A percentile compares a stretch with the other conserved stretches of the same genome.
Evolutionary conservation across 1,284 basidiomycete species (phyloP).

Genomic region (Moniliophthora roreri): DNA sequence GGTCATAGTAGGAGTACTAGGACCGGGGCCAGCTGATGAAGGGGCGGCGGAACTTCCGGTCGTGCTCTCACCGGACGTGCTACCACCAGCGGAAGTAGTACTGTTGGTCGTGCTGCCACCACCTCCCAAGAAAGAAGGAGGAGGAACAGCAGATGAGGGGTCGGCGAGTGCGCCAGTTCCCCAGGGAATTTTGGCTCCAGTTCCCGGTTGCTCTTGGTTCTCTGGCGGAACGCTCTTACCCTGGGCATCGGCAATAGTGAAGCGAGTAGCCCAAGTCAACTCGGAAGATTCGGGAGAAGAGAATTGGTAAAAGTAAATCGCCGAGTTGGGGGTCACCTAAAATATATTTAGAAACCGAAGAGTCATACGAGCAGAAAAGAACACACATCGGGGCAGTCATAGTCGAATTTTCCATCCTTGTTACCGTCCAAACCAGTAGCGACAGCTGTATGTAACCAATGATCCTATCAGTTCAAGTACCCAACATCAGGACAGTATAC

Average conservation of each 20-base stretch:
- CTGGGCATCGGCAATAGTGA: constrained; percentile 64
- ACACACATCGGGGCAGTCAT: constrained; percentile 67
- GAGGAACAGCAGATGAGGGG: neutral
- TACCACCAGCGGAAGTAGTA: neutral
- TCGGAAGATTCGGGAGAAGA: constrained; percentile 39
- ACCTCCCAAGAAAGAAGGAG: neutral
- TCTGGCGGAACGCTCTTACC: constrained; percentile 27
- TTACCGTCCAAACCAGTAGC: constrained; percentile 50
- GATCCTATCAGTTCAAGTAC: neutral
- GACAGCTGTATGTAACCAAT: constrained; percentile 46
- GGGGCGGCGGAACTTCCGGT: neutral
- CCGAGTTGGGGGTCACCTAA: constrained; percentile 66
- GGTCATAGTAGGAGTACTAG: neutral
- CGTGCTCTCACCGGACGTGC: neutral
- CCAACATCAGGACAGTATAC: constrained; percentile 23
- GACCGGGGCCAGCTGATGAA: neutral
- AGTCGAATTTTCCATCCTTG: constrained; percentile 58
- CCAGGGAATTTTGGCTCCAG: neutral
- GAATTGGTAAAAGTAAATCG: constrained; percentile 84
- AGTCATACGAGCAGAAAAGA: neutral
- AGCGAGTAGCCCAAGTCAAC: constrained; percentile 78
- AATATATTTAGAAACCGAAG: constrained; percentile 2
- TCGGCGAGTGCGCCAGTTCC: neutral
- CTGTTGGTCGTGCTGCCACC: neutral
- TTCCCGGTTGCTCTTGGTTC: neutral